phyloP scores from a whole-genome alignment of 1,284 basidiomycete species.

The Grifola frondosa region DNA sequence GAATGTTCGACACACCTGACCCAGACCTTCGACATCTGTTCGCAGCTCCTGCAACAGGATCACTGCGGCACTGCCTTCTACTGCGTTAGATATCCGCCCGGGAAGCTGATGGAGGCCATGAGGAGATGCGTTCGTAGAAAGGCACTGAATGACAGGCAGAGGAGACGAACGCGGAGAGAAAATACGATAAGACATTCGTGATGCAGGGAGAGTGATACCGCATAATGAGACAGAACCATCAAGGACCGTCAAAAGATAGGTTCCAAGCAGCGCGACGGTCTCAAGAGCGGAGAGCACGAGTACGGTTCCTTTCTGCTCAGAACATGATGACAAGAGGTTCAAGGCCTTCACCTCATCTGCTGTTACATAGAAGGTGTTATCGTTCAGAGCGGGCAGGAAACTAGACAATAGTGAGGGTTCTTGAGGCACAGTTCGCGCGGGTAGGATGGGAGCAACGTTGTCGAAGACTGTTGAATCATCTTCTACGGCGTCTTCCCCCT shows the following conservation, averaged over 20 bases:
- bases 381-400: slow-evolving; percentile 40
- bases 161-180: slow-evolving; percentile 71
- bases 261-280: slow-evolving; percentile 59
- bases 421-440: not conserved
- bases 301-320: slow-evolving; percentile 27
- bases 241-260: slow-evolving; percentile 53
- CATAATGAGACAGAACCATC: slow-evolving; percentile 52
- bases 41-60: slow-evolving; percentile 54
- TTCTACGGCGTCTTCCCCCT: slow-evolving; percentile 31
- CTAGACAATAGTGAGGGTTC: slow-evolving; percentile 38
- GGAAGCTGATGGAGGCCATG: slow-evolving; percentile 6
- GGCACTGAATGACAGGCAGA: slow-evolving; percentile 51
- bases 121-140: slow-evolving; percentile 8
- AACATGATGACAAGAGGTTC: slow-evolving; percentile 12
- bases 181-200: slow-evolving; percentile 42
- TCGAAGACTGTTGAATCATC: slow-evolving; percentile 11
- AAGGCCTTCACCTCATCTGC: slow-evolving; percentile 36
- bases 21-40: slow-evolving; percentile 64
- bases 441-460: not conserved
- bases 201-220: slow-evolving; percentile 48
- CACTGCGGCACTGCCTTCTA: slow-evolving; percentile 32
- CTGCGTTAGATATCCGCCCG: slow-evolving; percentile 6
- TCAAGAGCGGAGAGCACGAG: slow-evolving; percentile 46
- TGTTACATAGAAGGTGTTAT: slow-evolving; percentile 48
- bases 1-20: slow-evolving; percentile 59